Base-by-base conservation (phyloP, 1,139 yeast genomes). In the Diutina scorzettiae region DNA sequence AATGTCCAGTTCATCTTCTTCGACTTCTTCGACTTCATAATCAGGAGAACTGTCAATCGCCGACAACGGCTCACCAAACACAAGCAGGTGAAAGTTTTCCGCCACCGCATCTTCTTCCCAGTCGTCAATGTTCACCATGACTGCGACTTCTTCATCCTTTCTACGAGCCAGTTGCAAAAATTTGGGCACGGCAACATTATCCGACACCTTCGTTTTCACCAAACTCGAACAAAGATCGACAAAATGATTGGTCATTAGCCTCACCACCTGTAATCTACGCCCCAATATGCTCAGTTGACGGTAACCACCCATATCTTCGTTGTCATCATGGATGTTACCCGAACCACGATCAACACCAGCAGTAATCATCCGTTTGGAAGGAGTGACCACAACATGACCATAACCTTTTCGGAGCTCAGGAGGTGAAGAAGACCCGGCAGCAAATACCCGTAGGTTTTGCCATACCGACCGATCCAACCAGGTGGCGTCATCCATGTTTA, bases 391-490 rank as follows among this genome's bases (percentile, higher is more conserved):
- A 23, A 66, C 44, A 45, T 66, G 64, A 3, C 53, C 59, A 46
- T 68, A 67, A 0, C 71, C 71, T 6, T n/a, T 20, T 4, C 47
- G 44, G 37, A 49, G 56, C 2, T 21, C 28, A 21, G 45, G 39
- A 18, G 52, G 42, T 4, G 53, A 2, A 37, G 42, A 16, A 41
- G 31, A 37, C 11, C 19, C 23, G 12, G 16, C 16, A n/a, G 29
- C 40, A 16, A 23, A 25, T 24, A 36, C 25, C 27, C 30, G 39
- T 17, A 44, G 29, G 24, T 42, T 52, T 16, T 51, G 50, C 63
- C 63, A 60, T 9, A 63, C 44, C 19, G 55, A 49, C 37, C 60
- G 51, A 45, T 79, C 86, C 9, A 81, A 49, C 78, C 83, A 82
- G 0, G 86, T 81, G n/a, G 63, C 61, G 5, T 58, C 55, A 14